Evolutionary conservation across 2,329 filamentous ascomycete genomes (phyloP), one percentile per base, ranked within the genome.

Genomic region (Talaromyces islandicus): DNA sequence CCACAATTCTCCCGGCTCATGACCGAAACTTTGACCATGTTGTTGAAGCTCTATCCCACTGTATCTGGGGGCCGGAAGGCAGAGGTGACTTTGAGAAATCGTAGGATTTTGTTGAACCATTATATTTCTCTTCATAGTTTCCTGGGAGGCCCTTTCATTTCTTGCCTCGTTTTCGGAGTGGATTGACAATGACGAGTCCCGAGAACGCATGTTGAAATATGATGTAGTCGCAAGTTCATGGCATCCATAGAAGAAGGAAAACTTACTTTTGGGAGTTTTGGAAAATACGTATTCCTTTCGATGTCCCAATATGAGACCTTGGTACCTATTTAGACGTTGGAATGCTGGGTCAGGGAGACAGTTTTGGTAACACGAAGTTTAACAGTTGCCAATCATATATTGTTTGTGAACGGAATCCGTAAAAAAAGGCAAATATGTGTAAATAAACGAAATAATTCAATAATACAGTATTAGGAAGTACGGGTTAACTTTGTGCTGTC

Each of bases 31-130:
- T 21, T 58, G 35, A n/a, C 14, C n/a, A 52, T 29, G 14, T 21
- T 25, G 41, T 29, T 57, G 50, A 19, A 61, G 43, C 25, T 61
- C 52, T 17, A 58, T 35, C 27, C 27, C 41, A n/a, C 51, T 59
- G 7, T 55, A 25, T 52, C 48, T 17, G 17, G n/a, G 11, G 4
- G 48, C 11, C 29, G 48, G 14, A 29, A n/a, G 48, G 7, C 11
- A 3, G 12, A 29, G 21, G 11, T 29, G 21, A 17, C 48, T 52
- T 52, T 52, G 24, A 19, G 48, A 52, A 27, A 12, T 9, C 30
- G 25, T 17, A 29, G 48, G 48, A n/a, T 52, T 5, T n/a, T 52
- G 24, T 29, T 52, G 48, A 17, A 29, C 48, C 17, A 52, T 27
- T 14, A 52, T 27, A n/a, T 24, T 24, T n/a, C 25, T 52, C 25